Base-by-base conservation (phyloP, 2,329 filamentous ascomycete genomes). In the Fusarium transvaalense region DNA sequence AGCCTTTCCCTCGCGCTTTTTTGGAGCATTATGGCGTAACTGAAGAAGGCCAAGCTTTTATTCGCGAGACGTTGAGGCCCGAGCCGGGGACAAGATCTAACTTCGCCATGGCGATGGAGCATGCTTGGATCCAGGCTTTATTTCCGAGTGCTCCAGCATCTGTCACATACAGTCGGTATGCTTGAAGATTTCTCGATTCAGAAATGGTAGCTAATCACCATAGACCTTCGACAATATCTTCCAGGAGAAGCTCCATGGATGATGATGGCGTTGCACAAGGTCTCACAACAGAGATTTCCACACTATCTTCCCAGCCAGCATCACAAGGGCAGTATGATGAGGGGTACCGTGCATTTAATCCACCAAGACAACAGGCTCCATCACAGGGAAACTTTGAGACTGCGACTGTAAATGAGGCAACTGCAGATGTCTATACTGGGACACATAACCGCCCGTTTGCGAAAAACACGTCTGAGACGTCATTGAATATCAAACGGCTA, bases 281-380 rank as follows among this genome's bases (percentile, higher is more conserved):
- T 10, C 10, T 19, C 13, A 56, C 52, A 15, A 39, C 15, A 21
- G 52, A 56, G 52, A 23, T 56, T 13, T 48, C 25, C 4, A 56
- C 41, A 12, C n/a, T 56, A 2, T 19, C 42, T 9, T 48, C 42
- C 2, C 43, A 21, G 13, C 29, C 35, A 14, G 12, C 4, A 3
- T 31, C 31, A 1, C 17, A 29, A 38, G 14, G 15, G n/a, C 27
- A 10, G 32, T 8, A 4, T 6, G 10, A 17, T 1, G 15, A 56
- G 3, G 6, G 5, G 12, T 4, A 10, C 10, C 1, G 3, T 27
- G 15, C 9, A n/a, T 23, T 8, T 6, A n/a, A 12, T 17, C 9
- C 21, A 17, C 10, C 9, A 6, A n/a, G 5, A 8, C 39, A 25
- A 12, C 15, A 12, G 9, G 14, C 9, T 21, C 14, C 4, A 25